Percentiles rank a stretch among this genome's conserved stretches.
phyloP scores from a whole-genome alignment of 495 filamentous ascomycete genomes.

The Annulohypoxylon stygium region DNA sequence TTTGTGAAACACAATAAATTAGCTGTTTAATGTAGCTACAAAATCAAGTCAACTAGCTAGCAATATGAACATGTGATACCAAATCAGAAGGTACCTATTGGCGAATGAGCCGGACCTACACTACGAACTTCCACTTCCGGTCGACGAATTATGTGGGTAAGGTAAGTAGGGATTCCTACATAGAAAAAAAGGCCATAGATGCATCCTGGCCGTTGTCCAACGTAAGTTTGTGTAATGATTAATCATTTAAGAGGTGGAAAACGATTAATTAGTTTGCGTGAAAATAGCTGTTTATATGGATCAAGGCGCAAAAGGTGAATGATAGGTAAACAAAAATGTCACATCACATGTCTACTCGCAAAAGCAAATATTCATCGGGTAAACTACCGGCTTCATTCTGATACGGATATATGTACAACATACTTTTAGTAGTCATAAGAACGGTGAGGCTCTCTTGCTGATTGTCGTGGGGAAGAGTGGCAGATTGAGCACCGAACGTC shows the following conservation, averaged over 20 bases:
- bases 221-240: slow-evolving; percentile 10
- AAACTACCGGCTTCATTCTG: background rate
- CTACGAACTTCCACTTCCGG: background rate
- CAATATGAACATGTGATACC: background rate
- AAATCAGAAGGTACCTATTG: slow-evolving; percentile 15
- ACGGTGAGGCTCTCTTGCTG: background rate
- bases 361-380: background rate
- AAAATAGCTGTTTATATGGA: background rate
- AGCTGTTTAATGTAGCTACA: background rate
- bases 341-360: background rate
- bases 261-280: background rate
- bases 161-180: background rate
- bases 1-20: background rate
- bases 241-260: background rate
- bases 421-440: background rate
- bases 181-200: background rate
- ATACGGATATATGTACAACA: background rate
- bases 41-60: background rate
- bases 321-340: background rate
- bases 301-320: background rate
- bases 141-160: slow-evolving; percentile 14
- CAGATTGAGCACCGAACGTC: background rate
- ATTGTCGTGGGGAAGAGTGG: background rate
- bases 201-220: slow-evolving; percentile 1
- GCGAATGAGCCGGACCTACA: slow-evolving; percentile 12